Base-by-base conservation (phyloP, 805 yeast genomes). In the Saturnispora besseyi region DNA sequence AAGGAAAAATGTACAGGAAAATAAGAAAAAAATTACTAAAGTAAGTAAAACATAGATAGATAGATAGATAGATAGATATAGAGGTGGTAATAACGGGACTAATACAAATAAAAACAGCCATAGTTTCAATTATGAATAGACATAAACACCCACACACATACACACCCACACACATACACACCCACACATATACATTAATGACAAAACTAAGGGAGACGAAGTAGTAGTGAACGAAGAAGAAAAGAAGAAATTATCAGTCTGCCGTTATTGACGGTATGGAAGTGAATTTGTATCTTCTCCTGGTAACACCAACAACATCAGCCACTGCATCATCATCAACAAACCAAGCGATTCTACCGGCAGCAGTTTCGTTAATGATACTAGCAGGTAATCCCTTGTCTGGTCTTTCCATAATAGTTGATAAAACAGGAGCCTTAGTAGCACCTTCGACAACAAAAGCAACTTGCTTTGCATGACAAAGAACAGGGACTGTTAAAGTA, bases 381-480 rank as follows among this genome's bases (percentile, higher is more conserved):
- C 93, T 82, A 53, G 93, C 85, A 34, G 99, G 99, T 52, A 91
- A 75, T 1, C 96, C 96, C 71, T 89, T 89, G 63, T 93, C 98
- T 3, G 97, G 97, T 62, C 96, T 79, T 70, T 91, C 98, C 88
- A 91, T 85, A 51, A 91, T 90, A 11, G 84, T 86, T 62, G 87
- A 82, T 62, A 91, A 78, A 48, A 91, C 82, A 3, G 96, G 96
- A 3, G 96, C 96, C 68, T 91, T 91, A 24, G 95, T 87, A 42
- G 90, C 80, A 57, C 99, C 99, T 70, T 91, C 96, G 5, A 93
- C 97, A 37, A 91, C 97, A 65, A 91, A 91, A 0, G 96, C 83
- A 22, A 91, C 95, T 60, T 95, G 74, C 60, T 83, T 90, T 1
- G 97, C 84, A 67, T 91, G 97, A 62, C 96, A 85, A 54, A 91